Base-by-base conservation (phyloP, 176 grass and related monocot genomes). In the Pontederia paniculata region DNA sequence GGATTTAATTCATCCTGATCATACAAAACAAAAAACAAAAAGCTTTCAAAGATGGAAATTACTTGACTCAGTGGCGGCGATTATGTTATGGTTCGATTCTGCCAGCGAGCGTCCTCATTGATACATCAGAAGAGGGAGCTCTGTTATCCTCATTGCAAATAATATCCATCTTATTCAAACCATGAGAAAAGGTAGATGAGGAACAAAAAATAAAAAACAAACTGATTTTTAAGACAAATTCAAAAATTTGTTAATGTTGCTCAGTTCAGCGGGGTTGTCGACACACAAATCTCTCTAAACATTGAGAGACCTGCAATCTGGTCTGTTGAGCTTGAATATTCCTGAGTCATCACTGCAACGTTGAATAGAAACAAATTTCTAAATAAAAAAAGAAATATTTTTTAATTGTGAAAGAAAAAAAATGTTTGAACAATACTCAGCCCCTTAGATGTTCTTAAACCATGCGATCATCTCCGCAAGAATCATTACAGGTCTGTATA, bases 71-170 rank as follows among this genome's bases (percentile, higher is more conserved):
- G 86, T 72, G 57, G 63, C 81, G 82, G 91, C 91, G 45, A 63
- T 60, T 71, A 21, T 31, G 3, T 74, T 69, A 54, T 63, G 86
- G 91, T 90, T 97, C 82, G 91, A 97, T 89, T 97, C 86, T 81
- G 86, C 86, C 77, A 84, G 86, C 86, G n/a, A 61, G 58, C 70
- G 60, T 87, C 91, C 51, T 81, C 82, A 90, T 72, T 66, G 23
- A 44, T 9, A 16, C 3, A 42, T 87, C 91, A 96, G 91, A 78
- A 96, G 91, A 97, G 91, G 91, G 86, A 96, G 86, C 91, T 96
- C 81, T 44, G 23, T 76, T 86, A 65, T 96, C 91, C 77, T 87
- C 80, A 96, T 87, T 21, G 78, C 68, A 88, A 73, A 42, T 53
- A 37, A 2, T 3, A n/a, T 50, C 16, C 48, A 15, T 50, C 12